phyloP scores from a whole-genome alignment of 257 asterid species.

The Knoxia roxburghii region DNA sequence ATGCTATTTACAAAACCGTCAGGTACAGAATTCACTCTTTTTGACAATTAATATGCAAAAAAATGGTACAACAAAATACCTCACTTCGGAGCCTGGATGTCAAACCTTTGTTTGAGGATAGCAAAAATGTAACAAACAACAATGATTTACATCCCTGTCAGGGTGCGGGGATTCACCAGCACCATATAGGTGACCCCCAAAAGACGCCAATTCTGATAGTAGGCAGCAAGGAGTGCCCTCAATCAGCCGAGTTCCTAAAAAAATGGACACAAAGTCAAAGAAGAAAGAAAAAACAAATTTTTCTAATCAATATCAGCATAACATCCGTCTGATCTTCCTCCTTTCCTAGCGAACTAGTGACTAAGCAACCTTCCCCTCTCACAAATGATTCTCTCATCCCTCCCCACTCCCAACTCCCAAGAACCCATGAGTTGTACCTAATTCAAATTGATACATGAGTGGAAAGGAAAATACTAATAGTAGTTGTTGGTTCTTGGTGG shows the following conservation, averaged over 20 bases:
- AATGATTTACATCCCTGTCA: constrained; percentile 9
- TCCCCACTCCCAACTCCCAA: constrained; percentile 4
- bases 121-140: constrained; percentile 19
- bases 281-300: background rate
- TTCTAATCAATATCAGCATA: too few species aligned
- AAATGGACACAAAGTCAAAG: constrained; percentile 2
- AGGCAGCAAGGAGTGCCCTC: constrained; percentile 6
- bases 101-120: constrained; percentile 18
- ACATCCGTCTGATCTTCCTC: background rate
- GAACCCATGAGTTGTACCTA: background rate
- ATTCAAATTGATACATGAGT: background rate
- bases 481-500: background rate
- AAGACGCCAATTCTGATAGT: constrained; percentile 4
- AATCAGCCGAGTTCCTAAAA: constrained; percentile 2
- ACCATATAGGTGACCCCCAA: constrained; percentile 10
- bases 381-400: background rate
- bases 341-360: background rate
- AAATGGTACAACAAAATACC: constrained; percentile 28
- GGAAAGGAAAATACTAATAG: background rate
- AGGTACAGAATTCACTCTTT: constrained; percentile 10
- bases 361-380: background rate
- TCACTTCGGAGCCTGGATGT: constrained; percentile 15
- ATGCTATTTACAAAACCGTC: constrained; percentile 23
- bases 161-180: constrained; percentile 15
- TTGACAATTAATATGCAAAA: constrained; percentile 15